Base-by-base conservation (phyloP, 192 early-diverging fungal species). In the Backusella sp. region DNA sequence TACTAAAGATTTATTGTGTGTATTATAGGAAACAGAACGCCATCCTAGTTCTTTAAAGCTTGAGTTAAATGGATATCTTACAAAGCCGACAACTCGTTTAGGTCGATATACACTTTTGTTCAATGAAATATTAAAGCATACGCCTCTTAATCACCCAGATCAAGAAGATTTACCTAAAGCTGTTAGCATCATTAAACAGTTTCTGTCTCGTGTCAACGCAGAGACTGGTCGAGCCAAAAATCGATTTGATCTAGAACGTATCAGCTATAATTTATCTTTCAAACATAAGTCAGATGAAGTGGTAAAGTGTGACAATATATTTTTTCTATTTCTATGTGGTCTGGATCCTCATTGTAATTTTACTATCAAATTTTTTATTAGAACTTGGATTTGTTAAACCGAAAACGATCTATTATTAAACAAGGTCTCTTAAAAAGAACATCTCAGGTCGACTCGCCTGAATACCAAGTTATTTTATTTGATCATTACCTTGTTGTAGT, bases 201-300 rank as follows among this genome's bases (percentile, higher is more conserved):
- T 96, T 80, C 85, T 97, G 59, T 83, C 85, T 56, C 90, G 90
- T 37, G 95, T 99, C 80, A 97, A 99, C 79, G 74, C 84, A 35
- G 95, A 95, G 77, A 91, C 95, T 21, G 97, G 97, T 11, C 91
- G 90, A 81, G 91, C 96, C 19, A 93, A 96, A 84, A 97, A 96
- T 82, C 83, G 86, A 35, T 89, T 97, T 76, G 93, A 95, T 77
- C 83, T 99, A 68, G 84, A 88, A 70, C 88, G 90, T 59, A 84
- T 98, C 39, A 85, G 93, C 65, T 88, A 93, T 56, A 85, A 90
- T 76, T 77, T 96, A 21, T 75, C 85, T 71, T 91, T 86, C 79
- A 89, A 90, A 53, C 72, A 80, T 12, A 74, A 79, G 67, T 21
- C 46, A 59, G 77, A 79, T 65, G 77, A 59, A 75, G 41, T 76